These are phyloP conservation scores for Nakazawaea molendinolei DNA, from an alignment of 805 yeast genomes.

Conservation along the genomic window DNA sequence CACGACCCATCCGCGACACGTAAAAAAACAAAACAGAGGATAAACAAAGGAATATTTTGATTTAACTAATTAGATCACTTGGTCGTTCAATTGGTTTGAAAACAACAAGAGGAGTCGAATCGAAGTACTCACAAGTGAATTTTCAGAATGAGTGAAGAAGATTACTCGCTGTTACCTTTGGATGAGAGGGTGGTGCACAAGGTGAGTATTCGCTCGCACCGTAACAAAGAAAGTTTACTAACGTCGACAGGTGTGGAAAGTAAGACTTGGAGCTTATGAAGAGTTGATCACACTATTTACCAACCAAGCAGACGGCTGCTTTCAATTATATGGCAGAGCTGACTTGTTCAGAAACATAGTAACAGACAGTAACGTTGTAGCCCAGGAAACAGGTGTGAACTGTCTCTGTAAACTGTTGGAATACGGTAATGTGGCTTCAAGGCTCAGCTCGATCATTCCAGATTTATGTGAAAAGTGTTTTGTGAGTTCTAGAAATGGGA, in stretches of 20 bases:
- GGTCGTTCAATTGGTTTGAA: too few relatives aligned
- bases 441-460: conserved; percentile 36
- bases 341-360: conserved; percentile 52
- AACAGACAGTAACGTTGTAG: conserved; percentile 80
- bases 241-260: conserved; percentile 64
- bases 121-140: background rate
- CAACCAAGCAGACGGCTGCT: too few relatives aligned
- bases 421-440: conserved; percentile 36
- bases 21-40: too few relatives aligned
- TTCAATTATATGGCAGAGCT: conserved; percentile 44
- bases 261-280: conserved; percentile 71
- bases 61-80: too few relatives aligned
- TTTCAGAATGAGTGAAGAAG: conserved; percentile 36
- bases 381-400: conserved; percentile 76
- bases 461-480: conserved; percentile 77
- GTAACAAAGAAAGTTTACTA: conserved; percentile 13
- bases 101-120: background rate
- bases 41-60: too few relatives aligned
- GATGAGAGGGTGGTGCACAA: conserved; percentile 63
- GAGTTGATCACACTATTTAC: conserved; percentile 50
- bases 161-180: conserved; percentile 56
- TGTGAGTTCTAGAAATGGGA: conserved; percentile 66
- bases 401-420: conserved; percentile 49
- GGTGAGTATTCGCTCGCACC: conserved; percentile 24
- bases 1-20: too few relatives aligned